Conservation (phyloP, 2,329 filamentous ascomycete genomes). For the Trichophaea hybrida region DNA sequence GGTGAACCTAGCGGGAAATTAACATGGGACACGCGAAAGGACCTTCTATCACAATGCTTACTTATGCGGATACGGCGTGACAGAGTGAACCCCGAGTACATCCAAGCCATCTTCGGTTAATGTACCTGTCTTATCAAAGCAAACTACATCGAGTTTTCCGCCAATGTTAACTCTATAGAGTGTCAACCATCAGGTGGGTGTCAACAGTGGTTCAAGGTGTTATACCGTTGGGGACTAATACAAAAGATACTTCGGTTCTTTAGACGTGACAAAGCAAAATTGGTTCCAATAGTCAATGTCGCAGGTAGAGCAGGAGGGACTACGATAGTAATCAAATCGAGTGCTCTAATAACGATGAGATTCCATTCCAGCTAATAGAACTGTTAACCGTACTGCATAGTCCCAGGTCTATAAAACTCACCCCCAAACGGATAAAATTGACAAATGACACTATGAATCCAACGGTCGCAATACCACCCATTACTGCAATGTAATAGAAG, state of each 20-base stretch:
- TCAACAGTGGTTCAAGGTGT: conserved; percentile 25
- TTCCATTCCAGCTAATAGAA: conserved; percentile 53
- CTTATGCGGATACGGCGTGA: conserved; percentile 43
- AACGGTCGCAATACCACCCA: conserved; percentile 70
- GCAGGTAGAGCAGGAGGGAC: conserved; percentile 89
- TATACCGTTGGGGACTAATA: conserved; percentile 67
- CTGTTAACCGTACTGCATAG: conserved; percentile 28
- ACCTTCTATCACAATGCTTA: not conserved
- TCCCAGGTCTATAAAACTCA: conserved; percentile 13
- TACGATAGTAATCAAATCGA: conserved; percentile 94
- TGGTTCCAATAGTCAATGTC: conserved; percentile 89
- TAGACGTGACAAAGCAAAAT: conserved; percentile 75
- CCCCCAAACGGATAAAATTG: conserved; percentile 72
- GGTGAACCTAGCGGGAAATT: conserved; percentile 43
- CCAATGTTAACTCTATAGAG: conserved; percentile 68
- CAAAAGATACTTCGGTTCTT: conserved; percentile 90
- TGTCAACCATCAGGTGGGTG: conserved; percentile 8
- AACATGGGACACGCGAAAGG: not conserved
- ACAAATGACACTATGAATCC: conserved; percentile 84
- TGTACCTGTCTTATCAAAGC: conserved; percentile 98
- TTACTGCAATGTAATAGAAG: conserved; percentile 94
- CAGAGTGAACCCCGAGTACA: conserved; percentile 73
- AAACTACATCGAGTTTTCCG: conserved; percentile 89
- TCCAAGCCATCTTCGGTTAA: conserved; percentile 92
- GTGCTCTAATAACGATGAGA: conserved; percentile 75